Evolutionary conservation across 305 asterid species (phyloP), one percentile per base, ranked within the genome.

Genomic region (Lippia alba): DNA sequence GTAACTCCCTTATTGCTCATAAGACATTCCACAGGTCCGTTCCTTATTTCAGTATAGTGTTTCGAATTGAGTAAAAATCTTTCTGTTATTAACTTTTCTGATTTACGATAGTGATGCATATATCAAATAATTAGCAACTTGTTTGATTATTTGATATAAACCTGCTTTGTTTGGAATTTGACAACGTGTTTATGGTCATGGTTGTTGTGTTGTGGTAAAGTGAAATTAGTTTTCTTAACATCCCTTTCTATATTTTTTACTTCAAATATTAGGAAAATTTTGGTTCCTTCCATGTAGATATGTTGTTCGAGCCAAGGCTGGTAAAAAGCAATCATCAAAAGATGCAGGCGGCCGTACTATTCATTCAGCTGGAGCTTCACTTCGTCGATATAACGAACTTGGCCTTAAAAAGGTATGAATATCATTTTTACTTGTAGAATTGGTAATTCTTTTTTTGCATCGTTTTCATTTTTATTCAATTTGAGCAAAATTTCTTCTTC

Each of bases 351-450:
- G 95, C 32, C 83, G 83, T 72, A 63, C 82, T 79, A 85, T 81
- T 55, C 99, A 94, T 82, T 94, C 99, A 72, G 99, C 99, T 66
- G 99, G 99, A 74, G 97, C 99, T 71, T 84, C 97, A 66, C 94
- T 94, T 73, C 96, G 99, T 64, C 94, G 99, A 12, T 83, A 94
- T 78, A 94, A 94, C 78, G 99, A 94, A 77, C 83, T 91, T 67
- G 96, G 82, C 72, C 87, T 94, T 20, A 91, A 91, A 75, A 94
- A 88, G 97, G 99, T 94, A 78, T 12, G 54, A 4, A 5, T 40
- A 46, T 67, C 16, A 15, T 76, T 74, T 66, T 51, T 67, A n/a
- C 20, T 46, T 59, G n/a, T 20, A 8, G 36, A 11, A 46, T 19
- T 66, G 40, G 32, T 36, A 33, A 12, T 39, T 34, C 11, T 8